Base-by-base conservation (phyloP, 2,329 filamentous ascomycete genomes). In the Clarireedia hainanense region DNA sequence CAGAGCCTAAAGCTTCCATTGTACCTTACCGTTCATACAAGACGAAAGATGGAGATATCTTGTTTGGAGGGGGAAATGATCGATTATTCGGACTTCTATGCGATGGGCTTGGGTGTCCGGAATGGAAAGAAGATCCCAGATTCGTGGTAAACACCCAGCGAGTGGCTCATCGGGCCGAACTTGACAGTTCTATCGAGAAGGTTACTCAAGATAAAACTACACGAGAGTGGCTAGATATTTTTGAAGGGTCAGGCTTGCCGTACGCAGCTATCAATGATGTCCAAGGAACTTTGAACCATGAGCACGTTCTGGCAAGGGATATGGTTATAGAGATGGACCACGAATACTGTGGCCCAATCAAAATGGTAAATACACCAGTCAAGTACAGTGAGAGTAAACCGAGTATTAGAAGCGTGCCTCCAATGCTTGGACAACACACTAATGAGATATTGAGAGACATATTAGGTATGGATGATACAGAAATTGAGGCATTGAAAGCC, bases 191-290 rank as follows among this genome's bases (percentile, higher is more conserved):
- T 65, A 96, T 99, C 57, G 91, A 96, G 68, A 75, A 75, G 1
- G 77, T 89, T 47, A 95, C 89, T 0, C 74, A 74, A 53, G 82
- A 83, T 53, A 90, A 85, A 74, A 95, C 89, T 3, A 99, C 94
- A 0, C 75, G 85, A 62, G 85, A 96, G 68, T 97, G 94, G 92
- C 76, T 97, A 3, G 80, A 86, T 1, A 75, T 91, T 1, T 85
- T 96, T 46, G 90, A 96, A 65, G 91, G 89, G n/a, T 88, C 81
- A 57, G 94, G 94, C 5, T 85, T 99, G 85, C 94, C 94, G 0
- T 99, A 94, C 67, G 88, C 92, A 0, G 90, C 92, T 1, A 88
- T 99, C 64, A 99, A 97, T 68, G 92, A 99, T 67, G 84, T 99
- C 6, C 87, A 94, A 70, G 81, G 78, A 20, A 89, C 94, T 0